A percentile compares a stretch with the other conserved stretches of the same genome.
These are phyloP conservation scores for Solanum megistacrolobum DNA, from an alignment of 257 asterid species.

Conservation along the genomic window DNA sequence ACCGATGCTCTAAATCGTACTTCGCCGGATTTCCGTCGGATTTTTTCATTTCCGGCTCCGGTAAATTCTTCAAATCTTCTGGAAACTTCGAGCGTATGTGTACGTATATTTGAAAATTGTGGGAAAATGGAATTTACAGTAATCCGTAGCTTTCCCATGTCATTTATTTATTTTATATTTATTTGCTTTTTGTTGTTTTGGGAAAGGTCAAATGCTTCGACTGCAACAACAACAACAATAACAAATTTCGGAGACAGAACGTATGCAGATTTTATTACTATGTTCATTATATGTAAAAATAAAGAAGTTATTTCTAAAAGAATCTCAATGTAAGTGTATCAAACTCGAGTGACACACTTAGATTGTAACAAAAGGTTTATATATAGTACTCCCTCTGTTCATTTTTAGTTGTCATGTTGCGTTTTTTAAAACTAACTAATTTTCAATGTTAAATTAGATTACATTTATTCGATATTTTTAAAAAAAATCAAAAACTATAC, in stretches of 20 bases:
- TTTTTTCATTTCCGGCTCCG: not conserved
- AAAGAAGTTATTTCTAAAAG: not conserved
- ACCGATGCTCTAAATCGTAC: slow-evolving; percentile 25
- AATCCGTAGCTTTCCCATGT: not conserved
- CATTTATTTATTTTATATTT: not conserved
- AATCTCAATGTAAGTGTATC: too few species aligned
- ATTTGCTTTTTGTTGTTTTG: not conserved
- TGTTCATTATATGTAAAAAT: too few species aligned
- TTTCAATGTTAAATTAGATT: too few species aligned
- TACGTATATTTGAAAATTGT: not conserved
- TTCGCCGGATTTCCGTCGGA: not conserved
- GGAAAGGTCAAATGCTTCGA: not conserved
- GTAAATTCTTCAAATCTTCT: not conserved
- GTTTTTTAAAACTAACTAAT: fast-evolving
- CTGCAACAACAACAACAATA: not conserved
- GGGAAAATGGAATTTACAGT: not conserved
- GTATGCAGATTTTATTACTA: not conserved
- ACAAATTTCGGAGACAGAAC: too few species aligned
- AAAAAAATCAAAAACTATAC: too few species aligned
- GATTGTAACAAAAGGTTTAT: not conserved
- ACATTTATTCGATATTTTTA: too few species aligned
- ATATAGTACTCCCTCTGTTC: fast-evolving
- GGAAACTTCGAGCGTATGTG: not conserved
- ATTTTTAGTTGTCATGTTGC: too few species aligned
- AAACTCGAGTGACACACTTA: too few species aligned